phyloP scores from a whole-genome alignment of 106 monocot species.

The Vanilla planifolia region DNA sequence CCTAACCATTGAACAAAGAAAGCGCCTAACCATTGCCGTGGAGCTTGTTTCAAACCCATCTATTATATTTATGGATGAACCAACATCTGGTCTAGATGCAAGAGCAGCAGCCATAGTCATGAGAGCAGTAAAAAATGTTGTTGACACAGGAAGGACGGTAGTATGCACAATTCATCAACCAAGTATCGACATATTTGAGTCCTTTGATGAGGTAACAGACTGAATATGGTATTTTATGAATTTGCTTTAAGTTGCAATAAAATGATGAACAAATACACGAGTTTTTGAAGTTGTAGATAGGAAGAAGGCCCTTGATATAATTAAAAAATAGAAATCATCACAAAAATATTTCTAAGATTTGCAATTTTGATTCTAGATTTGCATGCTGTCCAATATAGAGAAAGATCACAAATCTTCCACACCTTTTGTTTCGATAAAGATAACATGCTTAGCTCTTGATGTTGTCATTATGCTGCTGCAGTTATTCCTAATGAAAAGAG shows the following conservation, averaged over 20 bases:
- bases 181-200: slow-evolving; percentile 26
- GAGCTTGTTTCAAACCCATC: slow-evolving; percentile 25
- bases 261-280: too few species aligned
- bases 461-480: slow-evolving; percentile 12
- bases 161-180: slow-evolving; percentile 30
- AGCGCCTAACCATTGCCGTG: slow-evolving; percentile 22
- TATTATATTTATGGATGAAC: slow-evolving; percentile 27
- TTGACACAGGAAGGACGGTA: slow-evolving; percentile 19
- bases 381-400: too few species aligned
- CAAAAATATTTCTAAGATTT: too few species aligned
- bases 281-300: too few species aligned
- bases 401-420: too few species aligned
- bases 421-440: too few species aligned
- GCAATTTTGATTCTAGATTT: too few species aligned
- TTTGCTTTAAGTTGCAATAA: too few species aligned
- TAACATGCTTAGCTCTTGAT: too few species aligned
- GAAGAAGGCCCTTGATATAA: too few species aligned
- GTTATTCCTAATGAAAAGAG: slow-evolving; percentile 44
- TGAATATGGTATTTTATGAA: too few species aligned
- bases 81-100: slow-evolving; percentile 24
- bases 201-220: slow-evolving; percentile 22
- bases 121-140: slow-evolving; percentile 16
- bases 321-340: too few species aligned
- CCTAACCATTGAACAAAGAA: slow-evolving; percentile 31
- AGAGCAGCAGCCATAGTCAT: slow-evolving; percentile 26